phyloP scores from a whole-genome alignment of 2,329 filamentous ascomycete species.

The Tolypocladium inflatum region DNA sequence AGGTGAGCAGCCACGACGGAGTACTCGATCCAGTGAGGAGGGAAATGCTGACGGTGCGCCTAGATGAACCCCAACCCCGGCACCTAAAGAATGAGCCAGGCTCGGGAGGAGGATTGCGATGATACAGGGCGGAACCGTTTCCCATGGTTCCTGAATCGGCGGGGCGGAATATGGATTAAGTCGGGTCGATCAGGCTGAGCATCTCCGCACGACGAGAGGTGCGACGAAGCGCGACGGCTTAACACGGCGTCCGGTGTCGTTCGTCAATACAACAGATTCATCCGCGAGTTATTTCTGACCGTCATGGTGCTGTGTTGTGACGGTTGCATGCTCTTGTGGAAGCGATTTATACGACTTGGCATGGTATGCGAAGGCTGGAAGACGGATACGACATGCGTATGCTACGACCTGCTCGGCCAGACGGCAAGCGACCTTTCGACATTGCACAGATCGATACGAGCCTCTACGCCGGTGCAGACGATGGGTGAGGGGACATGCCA shows the following conservation, averaged over 20 bases:
- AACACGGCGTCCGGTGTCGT: constrained; percentile 32
- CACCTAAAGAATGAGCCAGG: constrained; percentile 38
- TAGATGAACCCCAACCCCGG: constrained; percentile 86
- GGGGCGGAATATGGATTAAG: constrained; percentile 24
- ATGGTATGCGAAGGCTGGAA: not conserved
- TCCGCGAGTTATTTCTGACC: constrained; percentile 10
- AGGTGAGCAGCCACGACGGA: constrained; percentile 49
- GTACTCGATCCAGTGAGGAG: not conserved
- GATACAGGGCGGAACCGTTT: constrained; percentile 20
- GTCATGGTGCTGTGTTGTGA: not conserved
- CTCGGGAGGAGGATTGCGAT: constrained; percentile 16
- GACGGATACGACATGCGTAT: not conserved
- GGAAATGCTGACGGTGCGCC: constrained; percentile 13
- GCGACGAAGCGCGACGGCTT: constrained; percentile 28
- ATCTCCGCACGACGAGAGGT: constrained; percentile 19
- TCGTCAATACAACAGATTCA: constrained; percentile 30
- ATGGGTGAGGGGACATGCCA: not conserved
- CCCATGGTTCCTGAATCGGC: constrained; percentile 20
- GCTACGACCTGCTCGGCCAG: not conserved
- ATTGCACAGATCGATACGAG: not conserved
- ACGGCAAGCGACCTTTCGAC: not conserved
- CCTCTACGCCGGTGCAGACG: not conserved
- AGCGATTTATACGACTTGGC: not conserved
- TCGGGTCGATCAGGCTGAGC: constrained; percentile 27
- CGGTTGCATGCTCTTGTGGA: not conserved